These are phyloP conservation scores for Phytophthora pseudosyringae DNA, from an alignment of 352 stramenopile species.

Conservation along the genomic window DNA sequence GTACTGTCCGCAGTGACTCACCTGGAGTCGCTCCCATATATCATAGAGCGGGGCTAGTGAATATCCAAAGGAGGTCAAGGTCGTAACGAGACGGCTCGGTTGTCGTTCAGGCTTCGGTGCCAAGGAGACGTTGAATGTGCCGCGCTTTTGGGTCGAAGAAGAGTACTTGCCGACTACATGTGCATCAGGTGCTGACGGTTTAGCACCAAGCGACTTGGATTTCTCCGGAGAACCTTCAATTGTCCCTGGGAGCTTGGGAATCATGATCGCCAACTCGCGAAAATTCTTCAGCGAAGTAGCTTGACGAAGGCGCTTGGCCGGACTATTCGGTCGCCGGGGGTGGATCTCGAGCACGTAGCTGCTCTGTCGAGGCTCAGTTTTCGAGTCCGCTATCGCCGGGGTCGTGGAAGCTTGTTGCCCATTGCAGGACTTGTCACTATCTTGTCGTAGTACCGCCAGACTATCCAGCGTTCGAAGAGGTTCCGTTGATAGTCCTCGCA, in stretches of 20 bases:
- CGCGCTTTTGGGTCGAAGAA: constrained; percentile 8
- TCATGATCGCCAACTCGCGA: background rate
- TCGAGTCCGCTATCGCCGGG: constrained; percentile 3
- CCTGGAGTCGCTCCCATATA: constrained; percentile 36
- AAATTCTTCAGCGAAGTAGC: constrained; percentile 4
- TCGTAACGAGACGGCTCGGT: background rate
- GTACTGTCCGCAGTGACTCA: constrained; percentile 43
- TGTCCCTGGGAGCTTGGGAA: constrained; percentile 5
- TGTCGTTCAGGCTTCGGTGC: background rate
- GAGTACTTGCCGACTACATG: background rate
- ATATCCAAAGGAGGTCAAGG: constrained; percentile 6
- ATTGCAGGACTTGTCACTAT: constrained; percentile 10
- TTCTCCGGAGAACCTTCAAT: constrained; percentile 21
- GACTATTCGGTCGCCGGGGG: background rate
- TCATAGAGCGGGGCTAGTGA: constrained; percentile 22
- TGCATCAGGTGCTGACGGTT: background rate
- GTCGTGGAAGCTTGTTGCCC: background rate
- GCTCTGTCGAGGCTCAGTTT: constrained; percentile 7
- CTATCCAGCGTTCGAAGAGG: constrained; percentile 12
- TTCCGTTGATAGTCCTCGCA: constrained; percentile 14
- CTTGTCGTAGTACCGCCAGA: constrained; percentile 14
- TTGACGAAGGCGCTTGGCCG: background rate
- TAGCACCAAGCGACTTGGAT: background rate
- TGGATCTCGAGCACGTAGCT: constrained; percentile 19
- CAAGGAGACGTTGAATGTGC: constrained; percentile 11